A percentile compares a stretch with the other conserved stretches of the same genome.
phyloP scores from a whole-genome alignment of 2,329 filamentous ascomycete genomes.

The Cladosporium sphaerospermum region DNA sequence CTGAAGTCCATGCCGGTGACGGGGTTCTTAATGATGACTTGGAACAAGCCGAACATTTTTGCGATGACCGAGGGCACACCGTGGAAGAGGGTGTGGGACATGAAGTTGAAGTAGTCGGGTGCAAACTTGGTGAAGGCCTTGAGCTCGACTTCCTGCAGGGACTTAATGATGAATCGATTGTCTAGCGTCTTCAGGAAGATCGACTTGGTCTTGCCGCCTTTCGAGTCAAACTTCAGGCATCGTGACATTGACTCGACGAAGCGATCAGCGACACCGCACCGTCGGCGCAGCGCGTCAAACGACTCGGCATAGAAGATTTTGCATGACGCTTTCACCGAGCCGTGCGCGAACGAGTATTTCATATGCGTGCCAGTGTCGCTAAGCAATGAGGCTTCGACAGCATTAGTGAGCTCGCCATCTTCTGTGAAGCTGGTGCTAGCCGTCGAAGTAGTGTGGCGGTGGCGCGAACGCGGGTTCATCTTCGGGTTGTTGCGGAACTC shows the following conservation, averaged over 20 bases:
- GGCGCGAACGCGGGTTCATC: conserved; percentile 21
- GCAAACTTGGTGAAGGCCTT: conserved; percentile 92
- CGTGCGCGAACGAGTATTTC: conserved; percentile 91
- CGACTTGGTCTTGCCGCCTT: conserved; percentile 95
- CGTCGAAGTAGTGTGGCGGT: conserved; percentile 11
- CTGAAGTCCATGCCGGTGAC: conserved; percentile 88
- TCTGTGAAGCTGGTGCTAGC: conserved; percentile 24
- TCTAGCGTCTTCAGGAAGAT: conserved; percentile 96
- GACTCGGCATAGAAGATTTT: conserved; percentile 99
- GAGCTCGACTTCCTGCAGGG: conserved; percentile 82
- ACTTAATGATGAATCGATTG: conserved; percentile 88
- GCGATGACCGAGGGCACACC: conserved; percentile 90
- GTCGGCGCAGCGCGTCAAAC: conserved; percentile 87
- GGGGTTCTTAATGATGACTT: conserved; percentile 94
- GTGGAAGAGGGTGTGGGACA: conserved; percentile 93
- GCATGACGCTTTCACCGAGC: conserved; percentile 90
- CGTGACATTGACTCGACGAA: conserved; percentile 93
- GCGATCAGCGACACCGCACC: conserved; percentile 87
- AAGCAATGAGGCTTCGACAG: conserved; percentile 78
- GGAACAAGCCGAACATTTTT: conserved; percentile 98
- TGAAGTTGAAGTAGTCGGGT: conserved; percentile 94
- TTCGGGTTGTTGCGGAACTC: conserved; percentile 47
- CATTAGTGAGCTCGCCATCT: conserved; percentile 54
- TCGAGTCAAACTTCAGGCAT: conserved; percentile 96
- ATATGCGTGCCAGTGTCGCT: conserved; percentile 84